Evolutionary conservation across 2,329 filamentous ascomycete species (phyloP), one percentile per base, ranked within the genome.

Genomic region (Fusarium palustre): DNA sequence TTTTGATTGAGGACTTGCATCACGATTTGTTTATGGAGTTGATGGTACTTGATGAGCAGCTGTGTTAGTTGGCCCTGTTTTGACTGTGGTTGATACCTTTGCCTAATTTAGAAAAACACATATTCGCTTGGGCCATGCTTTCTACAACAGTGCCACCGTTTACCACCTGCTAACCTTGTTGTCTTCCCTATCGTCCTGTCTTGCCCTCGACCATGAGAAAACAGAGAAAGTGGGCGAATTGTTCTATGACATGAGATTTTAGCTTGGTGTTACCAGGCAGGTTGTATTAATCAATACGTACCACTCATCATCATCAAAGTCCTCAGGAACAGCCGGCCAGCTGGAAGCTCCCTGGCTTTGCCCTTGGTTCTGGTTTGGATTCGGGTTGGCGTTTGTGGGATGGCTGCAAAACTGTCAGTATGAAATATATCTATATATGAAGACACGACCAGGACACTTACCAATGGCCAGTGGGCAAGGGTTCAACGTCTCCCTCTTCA

Each of bases 1-100:
- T 97, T 94, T 82, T 97, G 78, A 68, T 31, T 24, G 28, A 33
- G 31, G 13, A 25, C 6, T 62, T n/a, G 15, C 7, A 11, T 15
- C n/a, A 25, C 20, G 13, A 3, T 30, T 42, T 39, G 24, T 41
- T 42, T 20, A 24, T 11, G 68, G 68, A 48, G 70, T 71, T 60
- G 49, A n/a, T 28, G 71, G 71, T 58, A 58, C 64, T 64, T 58
- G 13, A 34, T 15, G 59, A 61, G 50, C 34, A 38, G 15, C 41
- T 45, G 13, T 38, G 25, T 7, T 16, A 55, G 33, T 47, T 55
- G 47, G 28, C 52, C 52, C 41, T 55, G 12, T 8, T 49, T 54
- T 34, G 38, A 50, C 54, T 60, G 33, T 20, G 20, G 31, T 30
- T 36, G 55, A 66, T 60, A 65, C 55, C 58, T 64, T 28, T 25